Base-by-base conservation (phyloP, 352 stramenopile species). In the Globisporangium ultimum region DNA sequence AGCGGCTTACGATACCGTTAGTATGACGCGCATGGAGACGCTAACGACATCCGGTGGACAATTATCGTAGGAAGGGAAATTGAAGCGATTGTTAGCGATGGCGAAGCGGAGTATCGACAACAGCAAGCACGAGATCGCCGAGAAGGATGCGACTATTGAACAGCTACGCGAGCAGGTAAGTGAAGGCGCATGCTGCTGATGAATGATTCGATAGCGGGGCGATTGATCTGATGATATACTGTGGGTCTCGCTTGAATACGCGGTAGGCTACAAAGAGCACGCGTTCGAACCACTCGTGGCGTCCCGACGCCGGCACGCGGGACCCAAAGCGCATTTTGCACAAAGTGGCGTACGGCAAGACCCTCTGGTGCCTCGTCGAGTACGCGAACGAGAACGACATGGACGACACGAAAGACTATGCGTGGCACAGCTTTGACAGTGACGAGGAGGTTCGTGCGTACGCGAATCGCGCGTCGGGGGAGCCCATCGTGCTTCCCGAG, bases 71-170 rank as follows among this genome's bases (percentile, higher is more conserved):
- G 84, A 95, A 54, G 66, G 66, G 24, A 95, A 93, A 55, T 49
- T 95, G 45, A 95, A 93, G 72, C 76, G 86, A 5, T 56, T 95
- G 55, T 64, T 95, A 36, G 81, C 83, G 12, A 85, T 93, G 79
- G 86, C 86, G n/a, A 95, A 95, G 63, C 80, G 86, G 43, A 95
- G 86, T 60, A 92, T 95, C 56, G 86, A 95, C 58, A 95, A 93
- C 65, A 95, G 84, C 63, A 92, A 93, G 55, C 78, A 89, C 57
- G 83, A 93, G 34, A 56, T 93, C 28, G 53, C 66, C 1, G 80
- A 91, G 38, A 92, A 91, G 46, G 82, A 90, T 28, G 61, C 64
- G 3, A 61, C 56, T 24, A 81, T 91, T 14, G 61, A 80, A 28
- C 67, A 71, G 13, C 66, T 89, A 12, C 75, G 71, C 2, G 64